phyloP scores from a whole-genome alignment of 2,329 filamentous ascomycete genomes.

The Xylogone sp. region DNA sequence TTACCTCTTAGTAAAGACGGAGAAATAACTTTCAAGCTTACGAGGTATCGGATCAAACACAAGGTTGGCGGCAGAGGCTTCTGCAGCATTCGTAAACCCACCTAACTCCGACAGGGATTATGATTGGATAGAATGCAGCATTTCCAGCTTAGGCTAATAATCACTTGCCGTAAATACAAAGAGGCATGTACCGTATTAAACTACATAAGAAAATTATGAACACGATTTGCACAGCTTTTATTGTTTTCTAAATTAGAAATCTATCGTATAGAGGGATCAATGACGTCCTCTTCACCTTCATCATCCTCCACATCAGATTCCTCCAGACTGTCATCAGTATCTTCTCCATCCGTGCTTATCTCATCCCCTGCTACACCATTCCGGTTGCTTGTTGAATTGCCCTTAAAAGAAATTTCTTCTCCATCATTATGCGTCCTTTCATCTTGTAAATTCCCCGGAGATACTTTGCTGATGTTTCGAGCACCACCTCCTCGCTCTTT shows the following conservation, averaged over 20 bases:
- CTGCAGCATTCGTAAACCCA: too few relatives aligned
- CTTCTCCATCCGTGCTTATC: slow-evolving; percentile 6
- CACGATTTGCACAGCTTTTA: too few relatives aligned
- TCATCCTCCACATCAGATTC: slow-evolving; percentile 20
- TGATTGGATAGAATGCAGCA: too few relatives aligned
- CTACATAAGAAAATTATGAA: too few relatives aligned
- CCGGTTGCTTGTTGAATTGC: slow-evolving; percentile 13
- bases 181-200: too few relatives aligned
- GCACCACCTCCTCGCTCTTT: not conserved
- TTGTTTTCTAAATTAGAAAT: not conserved
- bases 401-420: slow-evolving; percentile 12
- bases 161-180: too few relatives aligned
- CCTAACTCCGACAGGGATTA: too few relatives aligned
- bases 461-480: slow-evolving; percentile 12
- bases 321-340: slow-evolving; percentile 22
- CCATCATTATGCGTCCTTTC: not conserved
- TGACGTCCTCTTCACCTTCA: slow-evolving; percentile 15
- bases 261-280: not conserved
- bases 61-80: too few relatives aligned
- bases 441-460: slow-evolving; percentile 6
- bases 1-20: too few relatives aligned
- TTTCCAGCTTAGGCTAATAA: too few relatives aligned
- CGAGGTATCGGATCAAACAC: too few relatives aligned
- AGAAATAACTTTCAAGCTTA: too few relatives aligned
- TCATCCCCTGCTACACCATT: slow-evolving; percentile 3